Evolutionary conservation across 257 asterid genomes (phyloP).

Genomic region (Nicotiana sylvestris): DNA sequence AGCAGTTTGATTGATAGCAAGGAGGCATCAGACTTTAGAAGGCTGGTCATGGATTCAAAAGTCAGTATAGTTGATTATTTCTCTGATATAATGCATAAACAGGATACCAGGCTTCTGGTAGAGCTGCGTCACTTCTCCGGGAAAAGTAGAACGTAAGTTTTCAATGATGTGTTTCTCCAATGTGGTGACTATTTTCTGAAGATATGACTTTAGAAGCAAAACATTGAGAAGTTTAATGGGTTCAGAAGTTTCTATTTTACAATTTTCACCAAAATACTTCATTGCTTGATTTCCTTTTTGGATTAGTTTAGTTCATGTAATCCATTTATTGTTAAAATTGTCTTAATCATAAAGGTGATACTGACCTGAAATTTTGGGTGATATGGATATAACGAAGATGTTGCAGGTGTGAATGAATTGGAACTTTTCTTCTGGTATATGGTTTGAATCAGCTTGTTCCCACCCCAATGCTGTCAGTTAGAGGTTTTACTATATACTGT

Average conservation of each 20-base stretch:
- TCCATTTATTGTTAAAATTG: not conserved
- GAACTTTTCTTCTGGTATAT: not conserved
- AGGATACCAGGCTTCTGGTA: slow-evolving; percentile 56
- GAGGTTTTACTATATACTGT: not conserved
- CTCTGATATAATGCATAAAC: slow-evolving; percentile 31
- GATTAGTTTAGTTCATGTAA: not conserved
- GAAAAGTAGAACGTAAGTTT: slow-evolving; percentile 44
- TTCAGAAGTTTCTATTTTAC: not conserved
- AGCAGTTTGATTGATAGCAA: slow-evolving; percentile 47
- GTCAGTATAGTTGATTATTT: slow-evolving; percentile 42
- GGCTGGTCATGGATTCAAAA: slow-evolving; percentile 51
- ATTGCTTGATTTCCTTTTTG: not conserved
- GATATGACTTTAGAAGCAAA: not conserved
- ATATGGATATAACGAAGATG: not conserved
- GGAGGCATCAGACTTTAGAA: slow-evolving; percentile 72
- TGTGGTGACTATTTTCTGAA: not conserved
- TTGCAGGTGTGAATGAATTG: not conserved
- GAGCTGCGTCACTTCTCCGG: slow-evolving; percentile 50
- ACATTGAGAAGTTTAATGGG: not conserved
- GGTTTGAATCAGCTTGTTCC: not conserved
- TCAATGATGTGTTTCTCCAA: slow-evolving; percentile 7
- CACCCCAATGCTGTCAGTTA: not conserved
- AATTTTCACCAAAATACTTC: not conserved
- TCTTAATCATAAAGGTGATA: not conserved
- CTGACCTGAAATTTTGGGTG: not conserved